Evolutionary conservation across 2,329 filamentous ascomycete genomes (phyloP), one percentile per base, ranked within the genome.

Genomic region (Fusarium pseudonygamai): DNA sequence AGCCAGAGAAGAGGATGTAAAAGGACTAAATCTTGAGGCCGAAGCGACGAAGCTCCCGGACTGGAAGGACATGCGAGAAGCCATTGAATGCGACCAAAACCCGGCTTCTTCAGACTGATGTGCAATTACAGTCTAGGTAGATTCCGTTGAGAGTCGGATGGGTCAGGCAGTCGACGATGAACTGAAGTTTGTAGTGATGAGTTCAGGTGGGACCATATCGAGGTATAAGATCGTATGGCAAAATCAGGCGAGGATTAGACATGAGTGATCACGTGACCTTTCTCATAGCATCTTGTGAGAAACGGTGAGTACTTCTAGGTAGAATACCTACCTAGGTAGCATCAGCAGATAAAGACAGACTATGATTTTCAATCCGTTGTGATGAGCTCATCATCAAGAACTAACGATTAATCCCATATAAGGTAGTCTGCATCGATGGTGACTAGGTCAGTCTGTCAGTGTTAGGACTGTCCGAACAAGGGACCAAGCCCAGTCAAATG

Each of bases 61-160:
- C 49, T 71, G 36, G 68, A 78, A 61, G 65, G 79, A 72, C 72
- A 80, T 78, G 69, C 76, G 80, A 69, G 78, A 74, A 69, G 81
- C 78, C 81, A 83, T 82, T 66, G 71, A 58, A 47, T 73, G 71
- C 57, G 43, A 59, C 63, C 52, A 60, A 46, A 59, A 32, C 30
- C 34, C 36, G 26, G 18, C 24, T 43, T 16, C 47, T 43, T 42
- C 53, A 55, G 52, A 50, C 42, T 61, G 30, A 18, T 55, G 20
- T 14, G 26, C 10, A 28, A 30, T n/a, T 55, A 11, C 7, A 42
- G 24, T 40, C 20, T 18, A n/a, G 20, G 2, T 49, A 30, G 34
- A 18, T 30, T 18, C 24, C 13, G 34, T 24, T 42, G n/a, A 40
- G 22, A n/a, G 20, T 22, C n/a, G 24, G 22, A 30, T 30, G n/a